Base-by-base conservation (phyloP, 108 stramenopile genomes). In the Nannochloropsis oceanica region DNA sequence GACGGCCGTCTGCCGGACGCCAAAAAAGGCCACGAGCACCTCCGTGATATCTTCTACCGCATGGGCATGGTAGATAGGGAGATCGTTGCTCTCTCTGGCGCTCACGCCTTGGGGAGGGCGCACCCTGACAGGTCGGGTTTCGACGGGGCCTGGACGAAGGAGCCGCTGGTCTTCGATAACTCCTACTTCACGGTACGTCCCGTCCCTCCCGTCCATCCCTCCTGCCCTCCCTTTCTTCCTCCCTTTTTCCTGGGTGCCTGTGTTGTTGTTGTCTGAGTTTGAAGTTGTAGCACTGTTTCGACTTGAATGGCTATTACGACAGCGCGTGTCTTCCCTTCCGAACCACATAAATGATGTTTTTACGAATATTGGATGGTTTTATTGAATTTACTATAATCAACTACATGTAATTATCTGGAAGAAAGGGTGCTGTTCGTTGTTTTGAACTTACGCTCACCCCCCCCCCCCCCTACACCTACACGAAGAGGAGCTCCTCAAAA, bases 11-110 rank as follows among this genome's bases (percentile, higher is more conserved):
- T 95, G 44, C 95, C 95, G 27, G 94, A 95, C 88, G 95, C 93
- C 82, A 26, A 91, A 22, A 83, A 90, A 44, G 94, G 93, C 46
- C 93, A 93, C 26, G 89, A 88, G 8, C 95, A 95, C 88, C 90
- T 13, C 13, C 95, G 97, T 82, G 93, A 95, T 85, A 93, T 97
- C 82, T 97, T 97, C 86, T 92, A 95, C 92, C 95, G 95, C 81
- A 96, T 96, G 96, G 97, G 97, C 44, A 89, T 97, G 80, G 91
- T 89, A 44, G 97, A 97, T 88, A 93, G 95, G 89, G 96, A 94
- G n/a, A 96, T 96, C 89, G 97, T 97, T 25, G 95, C 95, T 11
- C 89, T 97, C 25, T 90, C 91, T 22, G 97, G 97, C 79, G 97
- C 96, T 2, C 97, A 97, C 94, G 93, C 95, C 79, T 90, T 96